Base-by-base conservation (phyloP, 2,329 filamentous ascomycete genomes). In the Dothistroma septosporum region DNA sequence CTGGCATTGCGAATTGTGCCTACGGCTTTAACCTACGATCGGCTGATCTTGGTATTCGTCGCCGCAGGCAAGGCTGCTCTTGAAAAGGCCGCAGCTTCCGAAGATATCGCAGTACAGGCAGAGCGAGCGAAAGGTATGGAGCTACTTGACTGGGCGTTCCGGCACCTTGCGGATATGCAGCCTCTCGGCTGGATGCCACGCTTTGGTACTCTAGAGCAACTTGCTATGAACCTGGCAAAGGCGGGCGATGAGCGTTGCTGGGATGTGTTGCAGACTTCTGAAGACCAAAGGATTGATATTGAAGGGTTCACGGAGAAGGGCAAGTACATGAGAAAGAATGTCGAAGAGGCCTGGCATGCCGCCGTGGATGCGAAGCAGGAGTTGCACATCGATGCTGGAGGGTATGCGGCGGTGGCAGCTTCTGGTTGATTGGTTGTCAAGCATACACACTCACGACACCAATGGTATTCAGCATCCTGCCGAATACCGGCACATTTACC, bases 21-120 rank as follows among this genome's bases (percentile, higher is more conserved):
- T 0, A 79, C 86, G 61, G 69, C 74, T n/a, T 65, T 81, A 19
- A 88, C 86, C 0, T 88, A 88, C 65, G 85, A 88, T 65, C 77
- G 82, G 4, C 75, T 89, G 11, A 81, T 88, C 16, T 71, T 85
- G 12, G 78, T 85, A 48, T 88, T 85, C 61, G 16, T 73, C 31
- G 61, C 61, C 59, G 69, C 71, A 9, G 64, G 52, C 1, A 64
- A 64, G 22, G 57, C 66, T 28, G 64, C 65, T 8, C 37, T 68
- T 9, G 33, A 57, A 7, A 53, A 53, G 0, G 41, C 52, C 1
- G 31, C 55, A 0, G 41, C 53, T 14, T 47, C 44, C 8, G 44
- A n/a, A 6, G 31, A 48, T 5, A 46, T 52, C 5, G 16, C 58
- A 37, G 28, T 49, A 44, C 37, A 28, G 16, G 16, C 58, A 58